Conservation (phyloP, 768 basidiomycete species). For the Pholiota conissans region DNA sequence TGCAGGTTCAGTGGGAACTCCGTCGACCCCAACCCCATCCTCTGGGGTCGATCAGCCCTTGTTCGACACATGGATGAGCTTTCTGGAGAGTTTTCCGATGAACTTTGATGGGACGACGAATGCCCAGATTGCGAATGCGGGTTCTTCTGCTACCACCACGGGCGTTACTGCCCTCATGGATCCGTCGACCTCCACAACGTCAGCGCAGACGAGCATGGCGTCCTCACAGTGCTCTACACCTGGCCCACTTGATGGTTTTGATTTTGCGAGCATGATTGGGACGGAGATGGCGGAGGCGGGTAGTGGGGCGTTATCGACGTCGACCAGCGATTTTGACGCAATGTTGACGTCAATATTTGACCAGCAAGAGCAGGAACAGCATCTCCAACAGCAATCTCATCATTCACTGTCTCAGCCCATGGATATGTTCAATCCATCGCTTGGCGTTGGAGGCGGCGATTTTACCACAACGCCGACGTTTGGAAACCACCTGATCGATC, state of each 20-base stretch:
- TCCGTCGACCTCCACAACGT: too few relatives aligned
- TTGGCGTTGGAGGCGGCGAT: background rate
- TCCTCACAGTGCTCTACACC: constrained; percentile 16
- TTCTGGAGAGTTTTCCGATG: constrained; percentile 46
- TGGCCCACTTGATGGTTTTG: constrained; percentile 10
- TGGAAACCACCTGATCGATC: constrained; percentile 29
- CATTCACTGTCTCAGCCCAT: too few relatives aligned
- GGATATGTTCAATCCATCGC: too few relatives aligned
- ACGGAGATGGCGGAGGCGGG: background rate
- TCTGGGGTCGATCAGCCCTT: constrained; percentile 35
- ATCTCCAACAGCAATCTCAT: background rate
- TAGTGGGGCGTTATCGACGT: background rate
- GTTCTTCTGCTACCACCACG: too few relatives aligned
- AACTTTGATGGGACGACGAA: constrained; percentile 26
- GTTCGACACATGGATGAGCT: constrained; percentile 52
- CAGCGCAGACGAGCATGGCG: background rate
- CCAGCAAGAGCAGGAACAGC: background rate
- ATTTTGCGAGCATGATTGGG: background rate
- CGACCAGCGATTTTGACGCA: constrained; percentile 7
- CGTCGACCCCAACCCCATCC: background rate
- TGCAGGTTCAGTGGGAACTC: background rate
- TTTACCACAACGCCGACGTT: background rate
- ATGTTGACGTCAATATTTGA: constrained; percentile 12
- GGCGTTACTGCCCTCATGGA: background rate
- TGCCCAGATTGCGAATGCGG: background rate